Base-by-base conservation (phyloP, 768 basidiomycete genomes). In the Lactarius evosmus region DNA sequence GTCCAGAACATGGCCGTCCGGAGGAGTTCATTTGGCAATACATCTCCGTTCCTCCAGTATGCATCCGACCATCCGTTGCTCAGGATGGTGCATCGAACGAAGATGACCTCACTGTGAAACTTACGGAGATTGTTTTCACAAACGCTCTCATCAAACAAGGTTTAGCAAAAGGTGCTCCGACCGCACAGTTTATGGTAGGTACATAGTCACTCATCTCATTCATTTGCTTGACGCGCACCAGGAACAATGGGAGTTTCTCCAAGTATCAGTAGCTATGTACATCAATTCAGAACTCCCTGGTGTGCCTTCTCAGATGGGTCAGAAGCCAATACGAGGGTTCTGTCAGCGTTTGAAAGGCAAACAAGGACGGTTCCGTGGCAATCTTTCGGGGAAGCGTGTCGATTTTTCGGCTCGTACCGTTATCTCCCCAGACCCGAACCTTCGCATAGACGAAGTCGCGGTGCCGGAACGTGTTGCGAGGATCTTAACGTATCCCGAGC, bases 1-100 rank as follows among this genome's bases (percentile, higher is more conserved):
- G 91, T 62, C 97, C 97, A 1, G 83, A 83, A 16, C 87, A 86
- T 71, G 95, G 96, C 53, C 79, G 97, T 58, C 97, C 97, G 11
- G 97, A 99, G 77, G 91, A 98, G 73, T 97, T 94, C 70, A 85
- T 99, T 57, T 99, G 97, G 96, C 96, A 98, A 75, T 99, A 98
- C 74, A 85, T 99, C 16, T 96, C 95, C 27, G 97, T 99, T 33
- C 97, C 97, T 44, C 97, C 97, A 0, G 94, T 97, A 22, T 95
- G 94, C 72, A 99, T 99, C 60, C 86, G 97, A 52, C 97, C 97
- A 0, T 97, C 95, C 3, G 97, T 99, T 1, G 89, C 92, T 0
- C 97, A 98, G 75, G 97, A 99, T 70, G 95, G 94, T 6, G 96
- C 96, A 41, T 97, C 94, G 29, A 99, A 97, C 69, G 97, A 99